phyloP scores from a whole-genome alignment of 176 grass and related monocot genomes.

The Saccharum officinarum region DNA sequence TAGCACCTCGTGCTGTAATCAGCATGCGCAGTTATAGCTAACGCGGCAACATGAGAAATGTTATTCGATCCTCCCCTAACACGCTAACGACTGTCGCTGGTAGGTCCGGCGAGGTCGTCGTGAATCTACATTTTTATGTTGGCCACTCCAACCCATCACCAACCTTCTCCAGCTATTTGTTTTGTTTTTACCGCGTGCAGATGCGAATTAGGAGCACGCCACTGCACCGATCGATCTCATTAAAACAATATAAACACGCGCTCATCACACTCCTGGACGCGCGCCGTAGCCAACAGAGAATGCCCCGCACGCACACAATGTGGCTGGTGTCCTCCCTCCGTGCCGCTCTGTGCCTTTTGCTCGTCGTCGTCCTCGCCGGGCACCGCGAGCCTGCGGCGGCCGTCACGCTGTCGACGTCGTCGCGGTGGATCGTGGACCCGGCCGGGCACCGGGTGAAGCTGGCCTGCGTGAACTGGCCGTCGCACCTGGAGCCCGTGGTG shows the following conservation, averaged over 20 bases:
- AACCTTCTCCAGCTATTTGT: neutral
- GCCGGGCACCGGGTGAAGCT: conserved; percentile 65
- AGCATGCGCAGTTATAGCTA: too few relatives aligned
- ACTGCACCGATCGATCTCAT: neutral
- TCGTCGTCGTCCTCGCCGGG: neutral
- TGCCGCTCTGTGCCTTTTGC: neutral
- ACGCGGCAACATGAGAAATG: neutral
- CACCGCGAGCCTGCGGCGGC: neutral
- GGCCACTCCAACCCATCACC: conserved; percentile 26
- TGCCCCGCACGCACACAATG: neutral
- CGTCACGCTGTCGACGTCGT: conserved; percentile 51
- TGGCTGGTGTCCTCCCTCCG: neutral
- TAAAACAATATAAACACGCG: neutral
- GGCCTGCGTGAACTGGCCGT: conserved; percentile 80
- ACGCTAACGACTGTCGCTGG: neutral
- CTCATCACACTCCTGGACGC: neutral
- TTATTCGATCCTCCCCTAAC: neutral
- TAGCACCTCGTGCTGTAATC: too few relatives aligned
- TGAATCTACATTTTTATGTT: neutral
- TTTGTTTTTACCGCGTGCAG: neutral
- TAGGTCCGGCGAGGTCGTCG: neutral
- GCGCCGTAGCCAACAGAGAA: neutral
- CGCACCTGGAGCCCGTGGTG: conserved; percentile 67
- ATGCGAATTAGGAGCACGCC: conserved; percentile 22
- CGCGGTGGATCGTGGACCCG: conserved; percentile 66